Evolutionary conservation across 2,329 filamentous ascomycete species (phyloP).

Genomic region (Cladosporium sp.): DNA sequence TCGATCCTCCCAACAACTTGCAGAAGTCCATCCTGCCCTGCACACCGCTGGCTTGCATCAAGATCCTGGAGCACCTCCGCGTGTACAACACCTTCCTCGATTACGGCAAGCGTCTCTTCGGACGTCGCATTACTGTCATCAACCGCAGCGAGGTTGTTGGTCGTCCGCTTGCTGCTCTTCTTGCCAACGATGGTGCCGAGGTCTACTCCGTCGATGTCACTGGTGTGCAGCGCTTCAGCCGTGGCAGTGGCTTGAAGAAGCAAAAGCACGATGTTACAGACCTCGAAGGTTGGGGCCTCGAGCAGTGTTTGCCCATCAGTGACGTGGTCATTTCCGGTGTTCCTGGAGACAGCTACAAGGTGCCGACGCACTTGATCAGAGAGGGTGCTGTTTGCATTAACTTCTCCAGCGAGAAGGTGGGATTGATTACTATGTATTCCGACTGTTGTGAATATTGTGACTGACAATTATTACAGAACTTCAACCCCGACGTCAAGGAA

Average conservation of each 20-base stretch:
- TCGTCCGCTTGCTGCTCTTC: constrained; percentile 82
- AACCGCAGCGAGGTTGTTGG: constrained; percentile 97
- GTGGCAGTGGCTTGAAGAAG: constrained; percentile 83
- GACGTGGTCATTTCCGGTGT: constrained; percentile 96
- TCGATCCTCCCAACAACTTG: constrained; percentile 73
- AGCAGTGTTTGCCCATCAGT: constrained; percentile 80
- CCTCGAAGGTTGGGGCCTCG: constrained; percentile 74
- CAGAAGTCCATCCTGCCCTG: constrained; percentile 94
- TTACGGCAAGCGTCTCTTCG: constrained; percentile 88
- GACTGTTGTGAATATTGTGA: background rate
- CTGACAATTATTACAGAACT: constrained; percentile 60
- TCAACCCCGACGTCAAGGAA: constrained; percentile 85
- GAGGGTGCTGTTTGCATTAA: constrained; percentile 98
- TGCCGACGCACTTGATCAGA: constrained; percentile 77
- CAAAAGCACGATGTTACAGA: constrained; percentile 83
- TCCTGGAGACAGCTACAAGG: constrained; percentile 83
- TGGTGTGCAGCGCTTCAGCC: constrained; percentile 87
- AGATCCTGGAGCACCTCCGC: constrained; percentile 91
- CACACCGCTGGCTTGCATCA: constrained; percentile 92
- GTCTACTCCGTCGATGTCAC: constrained; percentile 95
- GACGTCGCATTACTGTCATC: constrained; percentile 92
- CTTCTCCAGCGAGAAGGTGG: constrained; percentile 83
- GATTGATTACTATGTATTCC: constrained; percentile 17
- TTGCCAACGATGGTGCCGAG: constrained; percentile 93
- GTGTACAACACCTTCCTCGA: constrained; percentile 96